A percentile compares a stretch with the other conserved stretches of the same genome.
phyloP scores from a whole-genome alignment of 495 filamentous ascomycete species.

The Aeminium ludgeri region DNA sequence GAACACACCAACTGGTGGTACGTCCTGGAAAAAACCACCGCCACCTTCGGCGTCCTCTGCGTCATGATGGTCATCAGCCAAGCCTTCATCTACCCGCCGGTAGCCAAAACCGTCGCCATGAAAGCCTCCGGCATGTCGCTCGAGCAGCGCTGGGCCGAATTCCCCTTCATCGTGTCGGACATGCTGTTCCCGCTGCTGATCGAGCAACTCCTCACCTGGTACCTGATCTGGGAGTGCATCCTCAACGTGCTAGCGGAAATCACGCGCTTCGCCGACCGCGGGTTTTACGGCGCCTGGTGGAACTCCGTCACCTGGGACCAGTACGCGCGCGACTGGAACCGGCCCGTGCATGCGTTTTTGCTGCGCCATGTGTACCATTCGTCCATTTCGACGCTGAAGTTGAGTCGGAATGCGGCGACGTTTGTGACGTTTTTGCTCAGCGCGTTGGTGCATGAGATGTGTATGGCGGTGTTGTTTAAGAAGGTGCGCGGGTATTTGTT shows the following conservation, averaged over 20 bases:
- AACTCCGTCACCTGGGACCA: constrained; percentile 43
- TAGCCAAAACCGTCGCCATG: constrained; percentile 46
- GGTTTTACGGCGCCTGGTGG: constrained; percentile 60
- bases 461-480: constrained; percentile 65
- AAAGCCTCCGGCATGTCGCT: constrained; percentile 44
- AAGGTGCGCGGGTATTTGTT: constrained; percentile 60
- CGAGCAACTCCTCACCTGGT: constrained; percentile 54
- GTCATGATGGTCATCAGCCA: constrained; percentile 39
- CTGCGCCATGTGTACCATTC: constrained; percentile 60
- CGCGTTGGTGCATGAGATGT: constrained; percentile 53
- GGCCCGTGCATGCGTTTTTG: constrained; percentile 53
- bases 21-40: constrained; percentile 48
- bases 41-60: constrained; percentile 50
- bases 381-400: constrained; percentile 49
- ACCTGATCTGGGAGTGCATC: constrained; percentile 67
- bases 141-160: constrained; percentile 40
- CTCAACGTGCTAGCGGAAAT: constrained; percentile 61
- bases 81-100: constrained; percentile 45
- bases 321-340: constrained; percentile 62
- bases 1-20: constrained; percentile 53
- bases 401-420: constrained; percentile 51
- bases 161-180: constrained; percentile 52
- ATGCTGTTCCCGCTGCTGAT: constrained; percentile 61
- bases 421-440: constrained; percentile 56
- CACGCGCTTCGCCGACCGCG: constrained; percentile 57